These are phyloP conservation scores for Selaginella moellendorffii DNA, from an alignment of 75 land plant genomes.

Conservation along the genomic window DNA sequence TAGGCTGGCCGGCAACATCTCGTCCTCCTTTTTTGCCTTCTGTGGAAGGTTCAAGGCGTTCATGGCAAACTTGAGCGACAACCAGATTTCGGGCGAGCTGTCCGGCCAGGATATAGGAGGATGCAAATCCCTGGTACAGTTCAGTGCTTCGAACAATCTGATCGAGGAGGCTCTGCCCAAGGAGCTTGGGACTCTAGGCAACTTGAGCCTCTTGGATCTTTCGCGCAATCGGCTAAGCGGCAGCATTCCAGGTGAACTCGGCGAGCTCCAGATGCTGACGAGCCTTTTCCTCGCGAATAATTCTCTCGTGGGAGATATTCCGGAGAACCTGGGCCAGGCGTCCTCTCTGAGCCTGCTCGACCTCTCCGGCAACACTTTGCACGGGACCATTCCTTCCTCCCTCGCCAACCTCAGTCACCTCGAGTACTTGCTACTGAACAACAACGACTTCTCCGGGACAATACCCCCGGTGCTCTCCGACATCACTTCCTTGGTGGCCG, in stretches of 20 bases:
- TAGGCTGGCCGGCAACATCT: slow-evolving; percentile 28
- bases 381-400: slow-evolving; percentile 47
- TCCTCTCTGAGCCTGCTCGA: slow-evolving; percentile 35
- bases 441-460: slow-evolving; percentile 29
- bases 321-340: slow-evolving; percentile 25
- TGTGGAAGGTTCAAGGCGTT: slow-evolving; percentile 35
- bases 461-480: slow-evolving; percentile 23
- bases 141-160: slow-evolving; percentile 41
- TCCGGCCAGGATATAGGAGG: slow-evolving; percentile 30
- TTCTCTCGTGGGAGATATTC: slow-evolving; percentile 38
- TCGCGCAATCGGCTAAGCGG: slow-evolving; percentile 37
- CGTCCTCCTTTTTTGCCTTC: slow-evolving; percentile 27
- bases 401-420: slow-evolving; percentile 27
- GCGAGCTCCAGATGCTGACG: slow-evolving; percentile 26
- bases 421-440: slow-evolving; percentile 12
- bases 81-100: slow-evolving; percentile 34
- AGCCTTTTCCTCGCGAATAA: slow-evolving; percentile 38
- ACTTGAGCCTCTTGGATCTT: slow-evolving; percentile 36
- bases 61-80: slow-evolving; percentile 39
- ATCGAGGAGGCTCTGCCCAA: slow-evolving; percentile 32
- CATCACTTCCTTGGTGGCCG: slow-evolving; percentile 29
- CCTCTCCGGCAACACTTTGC: slow-evolving; percentile 40
- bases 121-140: slow-evolving; percentile 32
- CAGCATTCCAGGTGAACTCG: slow-evolving; percentile 28
- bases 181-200: slow-evolving; percentile 24